Conservation (phyloP, 768 basidiomycete genomes). For the Stropharia rugosoannulata region DNA sequence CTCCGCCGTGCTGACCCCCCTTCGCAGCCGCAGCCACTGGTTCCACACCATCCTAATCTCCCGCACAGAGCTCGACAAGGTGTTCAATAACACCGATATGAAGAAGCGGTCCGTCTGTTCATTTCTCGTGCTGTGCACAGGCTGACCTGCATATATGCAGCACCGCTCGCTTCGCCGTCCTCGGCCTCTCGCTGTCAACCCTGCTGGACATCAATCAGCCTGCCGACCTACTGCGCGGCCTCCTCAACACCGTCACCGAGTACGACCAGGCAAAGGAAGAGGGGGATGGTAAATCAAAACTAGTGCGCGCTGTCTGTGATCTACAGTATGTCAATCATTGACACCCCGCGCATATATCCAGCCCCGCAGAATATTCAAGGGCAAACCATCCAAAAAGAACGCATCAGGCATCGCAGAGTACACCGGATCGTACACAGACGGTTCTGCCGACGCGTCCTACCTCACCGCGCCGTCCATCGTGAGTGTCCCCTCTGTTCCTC, state of each 20-base stretch:
- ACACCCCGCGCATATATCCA: not conserved
- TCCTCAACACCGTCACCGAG: constrained; percentile 70
- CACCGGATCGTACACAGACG: constrained; percentile 57
- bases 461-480: constrained; percentile 77
- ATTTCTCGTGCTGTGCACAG: constrained; percentile 1
- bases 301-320: constrained; percentile 40
- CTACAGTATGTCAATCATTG: not conserved
- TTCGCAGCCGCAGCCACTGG: constrained; percentile 74
- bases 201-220: constrained; percentile 81
- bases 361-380: constrained; percentile 54
- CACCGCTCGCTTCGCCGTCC: constrained; percentile 78
- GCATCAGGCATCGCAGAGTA: constrained; percentile 60
- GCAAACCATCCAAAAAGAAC: constrained; percentile 53
- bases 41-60: constrained; percentile 86
- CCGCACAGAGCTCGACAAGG: constrained; percentile 67
- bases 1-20: constrained; percentile 3
- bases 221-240: constrained; percentile 74
- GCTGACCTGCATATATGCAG: constrained; percentile 33
- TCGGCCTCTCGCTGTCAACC: constrained; percentile 84
- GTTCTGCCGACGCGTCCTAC: constrained; percentile 61
- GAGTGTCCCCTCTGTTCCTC: constrained; percentile 22
- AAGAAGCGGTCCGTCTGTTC: constrained; percentile 60
- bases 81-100: constrained; percentile 74
- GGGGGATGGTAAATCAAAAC: constrained; percentile 63
- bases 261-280: constrained; percentile 81